Conservation (phyloP, 305 asterid species). For the Fraxinus floribunda region DNA sequence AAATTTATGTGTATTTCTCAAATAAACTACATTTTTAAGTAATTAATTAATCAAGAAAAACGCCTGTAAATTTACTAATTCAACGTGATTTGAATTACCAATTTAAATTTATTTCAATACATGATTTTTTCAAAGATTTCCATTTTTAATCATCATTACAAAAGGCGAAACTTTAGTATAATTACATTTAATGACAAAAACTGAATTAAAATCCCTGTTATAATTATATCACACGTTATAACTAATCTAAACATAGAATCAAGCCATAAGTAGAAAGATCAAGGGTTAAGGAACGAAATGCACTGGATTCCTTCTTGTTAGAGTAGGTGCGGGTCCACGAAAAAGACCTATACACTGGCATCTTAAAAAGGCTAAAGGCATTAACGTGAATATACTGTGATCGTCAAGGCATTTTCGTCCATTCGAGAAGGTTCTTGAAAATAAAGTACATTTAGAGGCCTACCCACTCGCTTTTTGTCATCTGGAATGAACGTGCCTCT, state of each 20-base stretch:
- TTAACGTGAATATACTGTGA: slow-evolving; percentile 1
- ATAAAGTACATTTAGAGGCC: not conserved
- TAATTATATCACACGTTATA: not conserved
- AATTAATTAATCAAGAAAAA: not conserved
- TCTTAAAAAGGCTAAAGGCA: not conserved
- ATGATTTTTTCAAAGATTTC: not conserved
- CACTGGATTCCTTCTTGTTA: not conserved
- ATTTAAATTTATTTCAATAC: not conserved
- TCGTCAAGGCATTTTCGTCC: slow-evolving; percentile 27
- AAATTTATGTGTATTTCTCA: not conserved
- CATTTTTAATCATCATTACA: not conserved
- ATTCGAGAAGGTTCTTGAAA: slow-evolving; percentile 8
- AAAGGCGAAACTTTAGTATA: not conserved
- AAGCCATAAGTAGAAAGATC: not conserved
- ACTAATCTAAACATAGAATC: not conserved
- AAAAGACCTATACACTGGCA: not conserved
- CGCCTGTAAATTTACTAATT: no score
- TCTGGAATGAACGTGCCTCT: not conserved
- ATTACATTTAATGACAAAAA: not conserved
- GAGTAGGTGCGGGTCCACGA: slow-evolving; percentile 16
- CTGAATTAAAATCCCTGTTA: not conserved
- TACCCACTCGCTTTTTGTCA: not conserved
- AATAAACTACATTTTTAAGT: not conserved
- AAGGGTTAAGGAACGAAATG: not conserved
- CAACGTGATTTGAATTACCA: not conserved